Conservation (phyloP, 2,329 filamentous ascomycete species). For the Colletotrichum noveboracense region DNA sequence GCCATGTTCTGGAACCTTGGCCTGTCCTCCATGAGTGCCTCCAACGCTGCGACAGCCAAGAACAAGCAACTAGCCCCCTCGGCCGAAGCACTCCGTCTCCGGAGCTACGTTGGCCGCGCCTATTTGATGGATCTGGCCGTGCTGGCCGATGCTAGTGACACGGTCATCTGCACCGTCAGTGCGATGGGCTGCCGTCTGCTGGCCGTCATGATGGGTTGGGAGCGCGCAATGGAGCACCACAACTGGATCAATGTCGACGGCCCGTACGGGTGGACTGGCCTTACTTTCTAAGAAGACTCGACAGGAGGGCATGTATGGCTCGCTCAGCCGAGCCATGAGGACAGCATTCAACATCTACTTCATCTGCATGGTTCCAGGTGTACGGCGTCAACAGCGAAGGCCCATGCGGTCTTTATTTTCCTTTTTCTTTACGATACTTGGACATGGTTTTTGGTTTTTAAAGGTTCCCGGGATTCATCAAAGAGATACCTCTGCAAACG, state of each 20-base stretch:
- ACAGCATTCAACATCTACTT: neutral
- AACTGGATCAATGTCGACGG: slow-evolving; percentile 85
- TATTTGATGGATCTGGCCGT: slow-evolving; percentile 84
- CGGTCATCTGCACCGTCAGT: slow-evolving; percentile 78
- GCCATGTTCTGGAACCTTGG: slow-evolving; percentile 84
- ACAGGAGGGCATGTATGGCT: neutral
- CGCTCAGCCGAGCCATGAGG: neutral
- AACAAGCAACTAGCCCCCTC: slow-evolving; percentile 42
- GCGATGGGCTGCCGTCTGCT: slow-evolving; percentile 75
- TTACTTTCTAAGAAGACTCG: slow-evolving; percentile 25
- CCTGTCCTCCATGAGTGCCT: slow-evolving; percentile 42
- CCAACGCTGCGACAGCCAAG: slow-evolving; percentile 35
- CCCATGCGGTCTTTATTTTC: neutral
- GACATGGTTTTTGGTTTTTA: neutral
- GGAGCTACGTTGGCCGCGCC: slow-evolving; percentile 78
- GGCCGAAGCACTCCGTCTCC: slow-evolving; percentile 65
- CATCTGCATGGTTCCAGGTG: slow-evolving; percentile 12
- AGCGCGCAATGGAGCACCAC: slow-evolving; percentile 62
- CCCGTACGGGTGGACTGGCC: slow-evolving; percentile 64
- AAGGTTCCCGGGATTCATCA: neutral
- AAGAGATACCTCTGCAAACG: slow-evolving; percentile 2
- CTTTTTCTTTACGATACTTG: neutral
- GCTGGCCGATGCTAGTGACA: slow-evolving; percentile 70
- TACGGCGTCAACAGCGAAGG: slow-evolving; percentile 13
- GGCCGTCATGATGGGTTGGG: slow-evolving; percentile 89